These are phyloP conservation scores for Fraxinus latifolia DNA, from an alignment of 305 asterid genomes.

Conservation along the genomic window DNA sequence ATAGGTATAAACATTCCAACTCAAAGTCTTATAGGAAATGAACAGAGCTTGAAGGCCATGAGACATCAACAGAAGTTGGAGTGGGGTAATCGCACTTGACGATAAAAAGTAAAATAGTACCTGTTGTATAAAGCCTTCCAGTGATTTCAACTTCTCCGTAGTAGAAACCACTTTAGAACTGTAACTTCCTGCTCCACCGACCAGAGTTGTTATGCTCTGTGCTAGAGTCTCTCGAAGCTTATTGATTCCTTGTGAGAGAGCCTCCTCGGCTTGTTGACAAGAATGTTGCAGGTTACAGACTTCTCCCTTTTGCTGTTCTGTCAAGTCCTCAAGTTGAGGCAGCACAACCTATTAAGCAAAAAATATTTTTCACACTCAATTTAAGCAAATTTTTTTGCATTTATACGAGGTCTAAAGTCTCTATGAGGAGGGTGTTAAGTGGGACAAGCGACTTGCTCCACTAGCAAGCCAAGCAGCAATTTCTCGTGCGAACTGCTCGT, in stretches of 20 bases:
- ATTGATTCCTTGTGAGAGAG: constrained; percentile 80
- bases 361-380: not conserved
- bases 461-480: not conserved
- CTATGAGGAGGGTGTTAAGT: not conserved
- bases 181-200: constrained; percentile 46
- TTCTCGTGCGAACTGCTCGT: not conserved
- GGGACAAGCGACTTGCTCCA: not conserved
- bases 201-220: constrained; percentile 57
- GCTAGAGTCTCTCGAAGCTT: constrained; percentile 82
- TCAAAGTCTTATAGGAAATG: not conserved
- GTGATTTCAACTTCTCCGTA: constrained; percentile 62
- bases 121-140: constrained; percentile 78
- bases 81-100: not conserved
- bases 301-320: constrained; percentile 36
- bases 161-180: constrained; percentile 55
- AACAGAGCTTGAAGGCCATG: not conserved
- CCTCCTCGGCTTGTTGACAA: constrained; percentile 95
- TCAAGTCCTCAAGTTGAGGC: constrained; percentile 43
- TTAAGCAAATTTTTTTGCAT: not conserved
- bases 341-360: constrained; percentile 28
- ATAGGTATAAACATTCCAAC: not conserved
- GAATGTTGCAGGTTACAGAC: constrained; percentile 60
- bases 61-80: not conserved
- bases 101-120: constrained; percentile 24
- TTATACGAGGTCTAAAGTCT: not conserved